These are phyloP conservation scores for Yamadazyma conglobata DNA, from an alignment of 1,139 yeast genomes.

Conservation along the genomic window DNA sequence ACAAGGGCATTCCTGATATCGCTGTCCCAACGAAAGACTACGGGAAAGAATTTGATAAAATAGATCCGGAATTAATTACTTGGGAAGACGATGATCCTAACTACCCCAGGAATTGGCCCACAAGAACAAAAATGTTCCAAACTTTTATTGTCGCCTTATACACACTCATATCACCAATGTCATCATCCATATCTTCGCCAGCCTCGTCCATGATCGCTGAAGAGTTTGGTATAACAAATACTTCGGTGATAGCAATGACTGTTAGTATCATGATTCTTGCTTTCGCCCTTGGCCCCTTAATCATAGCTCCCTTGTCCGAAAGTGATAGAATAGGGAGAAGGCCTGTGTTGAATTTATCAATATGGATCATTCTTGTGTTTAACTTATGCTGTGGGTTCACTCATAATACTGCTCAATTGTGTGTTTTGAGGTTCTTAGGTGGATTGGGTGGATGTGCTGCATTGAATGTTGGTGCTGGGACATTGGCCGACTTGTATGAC, in stretches of 20 bases:
- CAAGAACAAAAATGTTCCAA: constrained; percentile 35
- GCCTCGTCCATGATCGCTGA: constrained; percentile 47
- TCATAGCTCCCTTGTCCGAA: constrained; percentile 61
- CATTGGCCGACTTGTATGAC: constrained; percentile 58
- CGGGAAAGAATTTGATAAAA: constrained; percentile 46
- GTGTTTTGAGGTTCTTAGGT: constrained; percentile 57
- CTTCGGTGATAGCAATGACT: constrained; percentile 42
- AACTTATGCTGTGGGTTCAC: constrained; percentile 58
- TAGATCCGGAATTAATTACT: constrained; percentile 62
- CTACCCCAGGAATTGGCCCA: constrained; percentile 60
- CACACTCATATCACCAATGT: constrained; percentile 55
- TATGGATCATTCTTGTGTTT: constrained; percentile 49
- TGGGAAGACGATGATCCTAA: constrained; percentile 66
- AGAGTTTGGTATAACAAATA: constrained; percentile 36
- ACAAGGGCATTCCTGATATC: constrained; percentile 29
- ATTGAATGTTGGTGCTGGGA: constrained; percentile 69
- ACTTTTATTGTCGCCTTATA: constrained; percentile 50
- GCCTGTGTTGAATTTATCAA: constrained; percentile 47
- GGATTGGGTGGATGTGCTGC: constrained; percentile 69
- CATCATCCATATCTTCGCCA: constrained; percentile 59
- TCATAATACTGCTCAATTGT: constrained; percentile 50
- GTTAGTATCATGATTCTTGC: constrained; percentile 60
- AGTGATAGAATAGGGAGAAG: constrained; percentile 48
- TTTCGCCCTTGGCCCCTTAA: constrained; percentile 60
- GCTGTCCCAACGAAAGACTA: constrained; percentile 41